These are phyloP conservation scores for Fonsecaea multimorphosa DNA, from an alignment of 2,329 filamentous ascomycete genomes.

Conservation along the genomic window DNA sequence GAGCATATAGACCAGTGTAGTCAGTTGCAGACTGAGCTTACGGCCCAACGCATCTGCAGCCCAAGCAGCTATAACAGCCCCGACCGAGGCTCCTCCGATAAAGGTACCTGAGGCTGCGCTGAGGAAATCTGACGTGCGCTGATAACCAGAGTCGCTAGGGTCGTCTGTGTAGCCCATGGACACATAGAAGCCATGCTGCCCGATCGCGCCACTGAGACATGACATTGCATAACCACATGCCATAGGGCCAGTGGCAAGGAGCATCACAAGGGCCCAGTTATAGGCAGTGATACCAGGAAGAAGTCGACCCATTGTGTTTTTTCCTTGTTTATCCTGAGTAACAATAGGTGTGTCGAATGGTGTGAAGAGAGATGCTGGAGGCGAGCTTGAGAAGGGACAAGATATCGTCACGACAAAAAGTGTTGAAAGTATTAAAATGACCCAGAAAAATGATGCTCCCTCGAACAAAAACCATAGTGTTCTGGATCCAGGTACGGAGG, in stretches of 20 bases:
- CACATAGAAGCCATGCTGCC: conserved; percentile 53
- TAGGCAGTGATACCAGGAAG: neutral
- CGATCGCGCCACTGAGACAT: conserved; percentile 39
- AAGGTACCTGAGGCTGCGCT: conserved; percentile 44
- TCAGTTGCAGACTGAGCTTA: conserved; percentile 45
- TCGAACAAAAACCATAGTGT: neutral
- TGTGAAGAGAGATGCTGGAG: neutral
- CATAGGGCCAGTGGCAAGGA: conserved; percentile 6
- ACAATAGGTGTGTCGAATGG: neutral
- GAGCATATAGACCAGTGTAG: conserved; percentile 27
- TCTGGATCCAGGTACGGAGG: neutral
- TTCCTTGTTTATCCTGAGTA: neutral
- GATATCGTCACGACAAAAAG: neutral
- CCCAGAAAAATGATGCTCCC: neutral
- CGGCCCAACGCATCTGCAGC: conserved; percentile 41
- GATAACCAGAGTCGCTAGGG: conserved; percentile 48
- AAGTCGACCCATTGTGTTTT: neutral
- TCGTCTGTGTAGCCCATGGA: conserved; percentile 48
- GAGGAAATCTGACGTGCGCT: conserved; percentile 50
- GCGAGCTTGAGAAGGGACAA: neutral
- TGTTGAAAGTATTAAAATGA: neutral
- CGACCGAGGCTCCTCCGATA: conserved; percentile 43
- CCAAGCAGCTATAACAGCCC: neutral
- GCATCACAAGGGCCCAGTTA: conserved; percentile 3
- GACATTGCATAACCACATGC: conserved; percentile 2